Conservation (phyloP, 2,329 filamentous ascomycete genomes). For the Lecanicillium sp. region DNA sequence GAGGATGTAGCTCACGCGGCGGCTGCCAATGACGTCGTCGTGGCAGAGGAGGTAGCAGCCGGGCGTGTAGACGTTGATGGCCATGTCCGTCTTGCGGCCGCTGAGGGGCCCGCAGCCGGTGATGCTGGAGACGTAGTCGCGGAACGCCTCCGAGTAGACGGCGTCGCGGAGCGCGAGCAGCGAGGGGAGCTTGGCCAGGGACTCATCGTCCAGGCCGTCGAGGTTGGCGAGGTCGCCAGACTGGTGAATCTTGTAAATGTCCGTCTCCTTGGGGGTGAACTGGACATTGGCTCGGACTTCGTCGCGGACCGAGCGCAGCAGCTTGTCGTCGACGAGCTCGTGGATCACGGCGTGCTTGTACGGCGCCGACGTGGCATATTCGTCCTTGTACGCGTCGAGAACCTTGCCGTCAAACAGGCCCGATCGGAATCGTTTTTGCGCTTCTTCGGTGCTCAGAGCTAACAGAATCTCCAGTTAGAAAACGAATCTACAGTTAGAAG, state of each 20-base stretch:
- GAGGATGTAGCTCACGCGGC: constrained; percentile 92
- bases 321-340: constrained; percentile 66
- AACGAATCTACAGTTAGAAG: constrained; percentile 1
- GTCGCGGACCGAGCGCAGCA: constrained; percentile 77
- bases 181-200: constrained; percentile 78
- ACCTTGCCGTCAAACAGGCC: constrained; percentile 57
- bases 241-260: constrained; percentile 99
- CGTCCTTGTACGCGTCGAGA: constrained; percentile 49
- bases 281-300: constrained; percentile 88
- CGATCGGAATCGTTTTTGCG: constrained; percentile 53
- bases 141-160: constrained; percentile 83
- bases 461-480: constrained; percentile 1
- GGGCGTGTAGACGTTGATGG: constrained; percentile 96
- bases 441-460: constrained; percentile 42
- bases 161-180: constrained; percentile 90
- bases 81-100: constrained; percentile 96
- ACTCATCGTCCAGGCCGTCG: constrained; percentile 82
- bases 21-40: constrained; percentile 97
- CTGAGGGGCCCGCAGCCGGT: constrained; percentile 82
- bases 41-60: constrained; percentile 94
- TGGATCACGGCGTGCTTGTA: constrained; percentile 94
- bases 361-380: constrained; percentile 57
- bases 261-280: constrained; percentile 97
- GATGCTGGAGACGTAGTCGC: constrained; percentile 79
- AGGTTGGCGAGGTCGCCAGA: constrained; percentile 96